These are phyloP conservation scores for Clarkia xantiana DNA, from an alignment of 345 rosid species.

Conservation along the genomic window DNA sequence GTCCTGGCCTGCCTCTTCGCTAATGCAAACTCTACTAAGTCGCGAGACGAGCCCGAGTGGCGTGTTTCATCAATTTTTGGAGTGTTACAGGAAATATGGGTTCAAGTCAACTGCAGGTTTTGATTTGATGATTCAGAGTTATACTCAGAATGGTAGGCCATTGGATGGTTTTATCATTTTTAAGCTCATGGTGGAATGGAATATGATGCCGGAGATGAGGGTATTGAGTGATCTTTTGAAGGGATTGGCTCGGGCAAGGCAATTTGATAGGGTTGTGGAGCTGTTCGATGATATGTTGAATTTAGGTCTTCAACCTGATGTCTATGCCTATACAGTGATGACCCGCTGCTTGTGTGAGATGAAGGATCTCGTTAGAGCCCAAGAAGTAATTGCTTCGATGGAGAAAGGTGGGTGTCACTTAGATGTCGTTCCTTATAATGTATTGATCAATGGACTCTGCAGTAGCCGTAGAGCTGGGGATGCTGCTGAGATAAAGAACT, in stretches of 20 bases:
- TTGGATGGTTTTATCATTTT: slow-evolving; percentile 41
- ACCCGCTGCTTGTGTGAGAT: slow-evolving; percentile 57
- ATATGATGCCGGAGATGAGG: slow-evolving; percentile 53
- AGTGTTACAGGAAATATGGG: slow-evolving; percentile 27
- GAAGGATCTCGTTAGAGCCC: slow-evolving; percentile 52
- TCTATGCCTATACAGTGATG: slow-evolving; percentile 42
- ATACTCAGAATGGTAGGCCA: slow-evolving; percentile 43
- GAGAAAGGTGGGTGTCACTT: slow-evolving; percentile 36
- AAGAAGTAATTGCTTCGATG: slow-evolving; percentile 40
- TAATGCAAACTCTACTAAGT: slow-evolving; percentile 57
- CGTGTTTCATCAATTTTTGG: slow-evolving; percentile 34
- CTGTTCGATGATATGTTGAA: slow-evolving; percentile 44
- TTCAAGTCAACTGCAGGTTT: slow-evolving; percentile 52
- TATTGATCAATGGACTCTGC: slow-evolving; percentile 74
- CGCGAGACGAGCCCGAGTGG: slow-evolving; percentile 45
- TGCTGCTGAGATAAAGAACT: slow-evolving; percentile 53
- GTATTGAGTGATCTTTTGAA: slow-evolving; percentile 54
- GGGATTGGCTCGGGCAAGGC: slow-evolving; percentile 45
- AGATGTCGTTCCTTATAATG: slow-evolving; percentile 55
- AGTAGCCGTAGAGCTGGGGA: slow-evolving; percentile 47
- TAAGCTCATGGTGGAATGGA: slow-evolving; percentile 39
- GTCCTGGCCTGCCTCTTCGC: slow-evolving; percentile 89
- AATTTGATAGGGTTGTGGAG: slow-evolving; percentile 34
- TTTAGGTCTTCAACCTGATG: slow-evolving; percentile 39
- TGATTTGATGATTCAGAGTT: slow-evolving; percentile 69